Conservation (phyloP, 495 filamentous ascomycete species). For the Aspergillus egyptiacus region DNA sequence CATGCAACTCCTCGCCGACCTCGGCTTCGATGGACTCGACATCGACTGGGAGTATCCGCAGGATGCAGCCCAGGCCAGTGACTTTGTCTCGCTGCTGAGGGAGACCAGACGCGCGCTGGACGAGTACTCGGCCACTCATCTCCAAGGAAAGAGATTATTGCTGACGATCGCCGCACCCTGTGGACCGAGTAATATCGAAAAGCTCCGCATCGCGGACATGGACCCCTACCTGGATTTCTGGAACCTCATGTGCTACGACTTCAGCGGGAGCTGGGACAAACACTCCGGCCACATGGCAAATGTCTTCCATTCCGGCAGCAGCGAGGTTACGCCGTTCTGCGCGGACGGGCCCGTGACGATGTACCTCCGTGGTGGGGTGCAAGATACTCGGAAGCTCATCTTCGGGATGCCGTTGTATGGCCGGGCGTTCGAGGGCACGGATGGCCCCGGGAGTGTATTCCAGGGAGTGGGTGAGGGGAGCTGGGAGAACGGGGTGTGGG, state of each 20-base stretch:
- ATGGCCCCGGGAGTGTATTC: constrained; percentile 63
- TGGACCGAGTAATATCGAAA: constrained; percentile 53
- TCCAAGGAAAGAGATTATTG: constrained; percentile 50
- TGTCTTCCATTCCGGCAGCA: too few species aligned
- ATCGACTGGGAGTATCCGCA: constrained; percentile 54
- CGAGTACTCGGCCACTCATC: constrained; percentile 26
- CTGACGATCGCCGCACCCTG: constrained; percentile 65
- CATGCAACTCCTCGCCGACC: constrained; percentile 59
- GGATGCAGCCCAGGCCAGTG: constrained; percentile 44
- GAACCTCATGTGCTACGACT: constrained; percentile 80
- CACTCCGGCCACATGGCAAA: too few species aligned
- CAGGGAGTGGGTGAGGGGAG: constrained; percentile 59
- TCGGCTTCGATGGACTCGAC: constrained; percentile 57
- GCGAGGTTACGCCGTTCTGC: too few species aligned
- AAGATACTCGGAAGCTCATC: constrained; percentile 61
- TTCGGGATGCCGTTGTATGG: constrained; percentile 86
- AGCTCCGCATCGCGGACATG: constrained; percentile 56
- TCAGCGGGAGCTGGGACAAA: constrained; percentile 62
- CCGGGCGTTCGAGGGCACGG: constrained; percentile 65
- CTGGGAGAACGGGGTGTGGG: constrained; percentile 75
- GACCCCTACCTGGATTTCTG: constrained; percentile 59
- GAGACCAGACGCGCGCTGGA: too few species aligned
- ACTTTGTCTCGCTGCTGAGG: constrained; percentile 53
- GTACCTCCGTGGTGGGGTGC: constrained; percentile 41
- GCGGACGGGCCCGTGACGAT: too few species aligned